Conservation (phyloP, 495 filamentous ascomycete genomes). For the Oidiodendron maius region DNA sequence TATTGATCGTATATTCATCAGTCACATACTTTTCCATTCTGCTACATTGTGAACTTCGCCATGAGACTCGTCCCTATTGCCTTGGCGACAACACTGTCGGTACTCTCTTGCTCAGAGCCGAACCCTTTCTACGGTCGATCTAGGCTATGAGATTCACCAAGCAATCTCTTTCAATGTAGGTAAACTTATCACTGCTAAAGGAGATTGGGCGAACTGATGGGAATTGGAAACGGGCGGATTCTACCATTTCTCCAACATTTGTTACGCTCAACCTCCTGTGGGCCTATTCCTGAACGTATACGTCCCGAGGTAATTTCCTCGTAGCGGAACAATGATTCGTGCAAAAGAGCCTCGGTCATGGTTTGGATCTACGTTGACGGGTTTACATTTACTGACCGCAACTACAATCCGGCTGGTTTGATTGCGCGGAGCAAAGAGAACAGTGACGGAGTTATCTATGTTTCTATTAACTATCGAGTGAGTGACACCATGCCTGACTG, state of each 20-base stretch:
- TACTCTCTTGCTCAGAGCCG: no score
- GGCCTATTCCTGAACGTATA: slow-evolving; percentile 38
- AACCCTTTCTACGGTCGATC: slow-evolving; percentile 7
- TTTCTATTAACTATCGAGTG: slow-evolving; percentile 56
- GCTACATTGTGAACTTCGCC: no score
- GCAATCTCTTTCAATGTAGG: slow-evolving; percentile 9
- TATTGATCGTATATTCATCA: no score
- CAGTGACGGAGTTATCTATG: slow-evolving; percentile 49
- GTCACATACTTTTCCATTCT: no score
- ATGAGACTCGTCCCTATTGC: no score
- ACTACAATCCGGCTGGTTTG: slow-evolving; percentile 37
- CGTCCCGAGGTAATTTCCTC: slow-evolving; percentile 20
- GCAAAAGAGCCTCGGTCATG: slow-evolving; percentile 2
- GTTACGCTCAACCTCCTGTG: slow-evolving; percentile 51
- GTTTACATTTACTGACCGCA: slow-evolving; percentile 22
- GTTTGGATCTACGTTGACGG: not conserved
- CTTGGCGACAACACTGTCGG: no score
- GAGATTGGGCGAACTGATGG: not conserved
- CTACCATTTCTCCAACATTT: slow-evolving; percentile 57
- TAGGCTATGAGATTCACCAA: slow-evolving; percentile 17
- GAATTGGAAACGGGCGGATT: slow-evolving; percentile 9
- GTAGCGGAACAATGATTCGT: slow-evolving; percentile 14
- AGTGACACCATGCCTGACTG: slow-evolving; percentile 21
- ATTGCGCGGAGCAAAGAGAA: slow-evolving; percentile 35
- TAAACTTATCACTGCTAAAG: not conserved